Evolutionary conservation across 768 basidiomycete genomes (phyloP), one percentile per base, ranked within the genome.

Genomic region (Termitomyces titanicus): DNA sequence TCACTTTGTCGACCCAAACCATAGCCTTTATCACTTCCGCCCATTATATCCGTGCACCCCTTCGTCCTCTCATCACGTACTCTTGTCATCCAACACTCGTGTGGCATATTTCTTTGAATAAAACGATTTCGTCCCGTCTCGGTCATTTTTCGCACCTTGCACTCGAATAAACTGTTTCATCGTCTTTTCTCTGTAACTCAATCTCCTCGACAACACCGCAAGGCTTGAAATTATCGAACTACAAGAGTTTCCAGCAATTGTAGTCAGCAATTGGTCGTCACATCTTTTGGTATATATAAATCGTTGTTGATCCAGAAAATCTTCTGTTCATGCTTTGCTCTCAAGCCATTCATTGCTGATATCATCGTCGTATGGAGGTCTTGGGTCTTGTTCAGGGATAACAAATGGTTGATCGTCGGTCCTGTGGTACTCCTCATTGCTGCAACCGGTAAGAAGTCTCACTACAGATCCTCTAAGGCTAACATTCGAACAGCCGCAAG

Each of bases 301-400:
- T 5, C 31, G n/a, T 46, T 15, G 18, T 43, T 8, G 13, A 44
- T 3, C 25, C 27, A 7, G 25, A 29, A 9, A 13, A 17, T 18
- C 11, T 20, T 9, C 12, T 10, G 11, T 27, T 29, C 17, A 45
- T 20, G n/a, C 25, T 7, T 17, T n/a, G n/a, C 29, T 27, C 31
- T 29, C 5, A 34, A 56, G 55, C 57, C 57, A 3, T 44, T 58
- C 7, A 46, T 58, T 11, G 47, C 53, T 13, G 57, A 58, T 31
- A 25, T 47, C 8, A 24, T 58, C 29, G 44, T 58, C 18, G 48
- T 58, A 3, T 58, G 57, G 57, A 54, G 57, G 31, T 53, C 53
- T 12, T 58, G 53, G 57, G 57, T 48, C 4, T 31, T 54, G 11
- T 58, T 56, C 24, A 12, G n/a, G 18, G 34, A 51, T 5, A 48